Conservation (phyloP, 225 moss, liverwort and hornwort species). For the Sphagnum tenellum region DNA sequence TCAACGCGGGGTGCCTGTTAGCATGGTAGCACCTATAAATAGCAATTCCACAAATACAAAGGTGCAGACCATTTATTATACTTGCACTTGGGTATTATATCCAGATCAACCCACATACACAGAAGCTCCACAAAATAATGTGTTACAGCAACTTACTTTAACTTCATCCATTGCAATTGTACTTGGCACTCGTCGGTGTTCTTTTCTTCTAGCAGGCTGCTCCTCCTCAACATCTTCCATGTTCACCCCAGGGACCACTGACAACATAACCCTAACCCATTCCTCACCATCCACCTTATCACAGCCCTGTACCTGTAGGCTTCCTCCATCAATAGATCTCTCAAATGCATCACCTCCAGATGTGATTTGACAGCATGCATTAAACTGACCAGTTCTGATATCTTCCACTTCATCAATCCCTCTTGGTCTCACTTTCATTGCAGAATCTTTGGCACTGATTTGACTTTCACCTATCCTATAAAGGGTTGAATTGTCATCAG, state of each 20-base stretch:
- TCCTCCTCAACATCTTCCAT: conserved; percentile 96
- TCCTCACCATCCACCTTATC: conserved; percentile 28
- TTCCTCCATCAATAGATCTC: conserved; percentile 24
- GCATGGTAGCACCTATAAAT: no score
- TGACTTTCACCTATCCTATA: conserved; percentile 15
- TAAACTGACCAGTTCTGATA: no score
- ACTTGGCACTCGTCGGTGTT: conserved; percentile 87
- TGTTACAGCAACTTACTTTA: conserved; percentile 49
- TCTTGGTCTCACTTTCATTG: conserved; percentile 11
- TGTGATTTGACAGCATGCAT: conserved; percentile 16
- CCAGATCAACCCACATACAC: no score
- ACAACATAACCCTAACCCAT: conserved; percentile 82
- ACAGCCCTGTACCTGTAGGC: neutral
- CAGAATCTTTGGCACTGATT: conserved; percentile 12
- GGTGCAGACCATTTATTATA: no score
- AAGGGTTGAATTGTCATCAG: conserved; percentile 19
- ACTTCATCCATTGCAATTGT: conserved; percentile 98
- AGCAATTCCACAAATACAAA: no score
- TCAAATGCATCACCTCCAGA: conserved; percentile 28
- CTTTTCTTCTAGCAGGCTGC: conserved; percentile 63
- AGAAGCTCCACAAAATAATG: no score
- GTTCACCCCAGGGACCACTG: conserved; percentile 88
- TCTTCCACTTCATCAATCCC: conserved; percentile 20
- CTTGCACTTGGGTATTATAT: no score
- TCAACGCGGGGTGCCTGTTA: no score